Evolutionary conservation across 768 basidiomycete genomes (phyloP).

Genomic region (Rhizopogon vesiculosus): DNA sequence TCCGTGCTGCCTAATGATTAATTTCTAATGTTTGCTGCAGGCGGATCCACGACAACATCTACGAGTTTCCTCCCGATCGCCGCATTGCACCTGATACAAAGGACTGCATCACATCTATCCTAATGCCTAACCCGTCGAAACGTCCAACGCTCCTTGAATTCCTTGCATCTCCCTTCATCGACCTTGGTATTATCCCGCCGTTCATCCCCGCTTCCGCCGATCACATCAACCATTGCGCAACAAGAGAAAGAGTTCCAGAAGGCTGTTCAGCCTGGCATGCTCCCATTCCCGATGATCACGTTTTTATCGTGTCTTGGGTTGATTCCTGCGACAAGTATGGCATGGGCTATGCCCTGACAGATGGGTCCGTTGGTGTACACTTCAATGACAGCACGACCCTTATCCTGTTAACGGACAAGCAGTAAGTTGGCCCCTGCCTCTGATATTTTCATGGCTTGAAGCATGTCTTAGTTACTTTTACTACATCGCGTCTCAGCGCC

Average conservation of each 20-base stretch:
- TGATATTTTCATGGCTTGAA: neutral
- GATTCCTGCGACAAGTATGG: conserved; percentile 99
- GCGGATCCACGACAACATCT: conserved; percentile 90
- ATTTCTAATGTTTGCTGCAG: conserved; percentile 31
- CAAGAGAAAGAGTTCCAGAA: conserved; percentile 97
- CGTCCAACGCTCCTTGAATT: conserved; percentile 86
- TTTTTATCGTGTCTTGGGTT: conserved; percentile 98
- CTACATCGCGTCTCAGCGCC: conserved; percentile 67
- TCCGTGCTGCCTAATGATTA: neutral
- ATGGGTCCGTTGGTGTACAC: conserved; percentile 91
- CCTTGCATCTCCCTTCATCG: conserved; percentile 81
- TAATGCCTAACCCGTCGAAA: conserved; percentile 77
- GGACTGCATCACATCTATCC: conserved; percentile 76
- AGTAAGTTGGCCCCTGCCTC: conserved; percentile 43
- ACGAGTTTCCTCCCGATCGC: conserved; percentile 83
- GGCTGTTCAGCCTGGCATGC: conserved; percentile 86
- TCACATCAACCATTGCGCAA: conserved; percentile 63
- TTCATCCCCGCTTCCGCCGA: conserved; percentile 75
- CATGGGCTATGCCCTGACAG: conserved; percentile 99
- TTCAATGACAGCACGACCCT: conserved; percentile 94
- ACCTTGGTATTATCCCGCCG: conserved; percentile 71
- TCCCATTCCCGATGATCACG: conserved; percentile 57
- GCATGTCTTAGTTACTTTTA: conserved; percentile 72
- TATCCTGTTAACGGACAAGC: conserved; percentile 80
- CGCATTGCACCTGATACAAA: conserved; percentile 66